Conservation (phyloP, 176 grass and related monocot species). For the Zea mays region Zm-B73-REFERENCE-NAM-5.0 NC_050098.1:178073501-178074000, state of each 20-base stretch:
- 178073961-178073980: no score
- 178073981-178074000: no score
- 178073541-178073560: conserved; percentile 19
- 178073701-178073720: conserved; percentile 79
- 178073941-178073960: no score
- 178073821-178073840: neutral
- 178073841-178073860: neutral
- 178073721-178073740: conserved; percentile 70
- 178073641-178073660: conserved; percentile 98
- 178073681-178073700: conserved; percentile 91
- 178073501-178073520: conserved; percentile 25
- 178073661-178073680: conserved; percentile 76
- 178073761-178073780: conserved; percentile 7
- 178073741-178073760: neutral
- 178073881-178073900: no score
- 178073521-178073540: conserved; percentile 40
- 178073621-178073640: conserved; percentile 87
- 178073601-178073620: conserved; percentile 74
- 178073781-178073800: neutral
- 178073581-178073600: conserved; percentile 45
- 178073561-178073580: conserved; percentile 45
- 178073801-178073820: neutral
- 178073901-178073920: no score
- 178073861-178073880: neutral
- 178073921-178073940: no score